A percentile compares a stretch with the other conserved stretches of the same genome.
These are phyloP conservation scores for Populus hybrid DNA, from an alignment of 441 rosid genomes.

Conservation along the genomic window DNA sequence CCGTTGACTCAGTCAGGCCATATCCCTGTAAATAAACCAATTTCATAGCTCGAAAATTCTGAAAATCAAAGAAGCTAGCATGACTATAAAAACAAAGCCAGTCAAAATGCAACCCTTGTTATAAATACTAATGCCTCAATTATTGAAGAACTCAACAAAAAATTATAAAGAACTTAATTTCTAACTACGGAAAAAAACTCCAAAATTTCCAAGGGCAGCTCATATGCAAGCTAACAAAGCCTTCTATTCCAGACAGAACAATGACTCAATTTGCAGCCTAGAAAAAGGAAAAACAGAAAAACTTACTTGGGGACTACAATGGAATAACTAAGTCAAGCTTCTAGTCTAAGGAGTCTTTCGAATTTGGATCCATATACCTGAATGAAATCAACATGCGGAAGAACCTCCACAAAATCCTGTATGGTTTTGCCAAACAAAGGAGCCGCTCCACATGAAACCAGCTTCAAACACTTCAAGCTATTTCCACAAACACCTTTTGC, in stretches of 20 bases:
- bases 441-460: slow-evolving; percentile 87
- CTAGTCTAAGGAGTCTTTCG: not conserved
- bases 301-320: too few relatives aligned
- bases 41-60: slow-evolving; percentile 1
- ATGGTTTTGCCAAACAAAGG: slow-evolving; percentile 48
- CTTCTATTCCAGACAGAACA: not conserved
- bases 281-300: not conserved
- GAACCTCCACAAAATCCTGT: slow-evolving; percentile 48
- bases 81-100: not conserved
- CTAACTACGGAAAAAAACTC: not conserved
- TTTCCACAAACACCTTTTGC: slow-evolving; percentile 35
- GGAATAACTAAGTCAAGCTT: not conserved
- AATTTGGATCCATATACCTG: slow-evolving; percentile 44
- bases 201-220: not conserved
- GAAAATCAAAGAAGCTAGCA: slow-evolving; percentile 7
- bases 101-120: not conserved
- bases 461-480: slow-evolving; percentile 66
- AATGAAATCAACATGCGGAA: slow-evolving; percentile 74
- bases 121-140: not conserved
- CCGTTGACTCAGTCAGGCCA: slow-evolving; percentile 87
- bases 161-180: not conserved
- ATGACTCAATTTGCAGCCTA: not conserved
- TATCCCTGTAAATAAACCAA: slow-evolving; percentile 56
- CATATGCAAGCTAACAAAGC: not conserved
- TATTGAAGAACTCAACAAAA: not conserved